Evolutionary conservation across 495 filamentous ascomycete species (phyloP).

Genomic region (Aspergillus biplanus): DNA sequence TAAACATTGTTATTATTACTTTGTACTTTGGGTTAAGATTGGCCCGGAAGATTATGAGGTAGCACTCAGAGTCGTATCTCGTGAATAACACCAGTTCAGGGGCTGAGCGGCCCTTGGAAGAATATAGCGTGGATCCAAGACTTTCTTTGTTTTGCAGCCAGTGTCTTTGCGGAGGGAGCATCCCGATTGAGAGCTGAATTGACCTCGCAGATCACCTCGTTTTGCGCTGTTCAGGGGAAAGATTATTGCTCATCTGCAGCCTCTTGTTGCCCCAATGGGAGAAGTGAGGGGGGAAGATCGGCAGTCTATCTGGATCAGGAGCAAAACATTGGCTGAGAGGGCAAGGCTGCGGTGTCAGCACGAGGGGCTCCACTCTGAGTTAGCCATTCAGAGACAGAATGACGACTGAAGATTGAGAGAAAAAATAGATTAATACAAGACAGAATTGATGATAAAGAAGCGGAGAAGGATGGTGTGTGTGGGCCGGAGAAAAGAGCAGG

Average conservation of each 20-base stretch:
- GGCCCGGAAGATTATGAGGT: slow-evolving; percentile 17
- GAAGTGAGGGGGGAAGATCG: slow-evolving; percentile 6
- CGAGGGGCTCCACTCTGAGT: neutral
- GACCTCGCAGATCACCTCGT: slow-evolving; percentile 21
- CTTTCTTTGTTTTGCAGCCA: neutral
- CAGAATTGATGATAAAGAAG: neutral
- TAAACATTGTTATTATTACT: slow-evolving; percentile 5
- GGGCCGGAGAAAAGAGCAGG: no score
- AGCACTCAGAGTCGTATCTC: slow-evolving; percentile 11
- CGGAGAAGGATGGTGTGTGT: neutral
- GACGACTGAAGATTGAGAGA: neutral
- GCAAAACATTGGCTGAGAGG: neutral
- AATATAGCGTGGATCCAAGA: neutral
- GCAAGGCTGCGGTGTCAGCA: neutral
- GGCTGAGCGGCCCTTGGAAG: neutral
- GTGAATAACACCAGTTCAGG: slow-evolving; percentile 4
- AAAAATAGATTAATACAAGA: neutral
- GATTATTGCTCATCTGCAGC: slow-evolving; percentile 2
- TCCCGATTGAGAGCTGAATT: neutral
- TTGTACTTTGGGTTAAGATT: neutral
- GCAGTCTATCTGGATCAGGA: neutral
- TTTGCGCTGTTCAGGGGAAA: neutral
- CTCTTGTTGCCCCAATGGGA: neutral
- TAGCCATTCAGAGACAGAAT: neutral
- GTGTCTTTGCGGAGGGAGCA: neutral